Evolutionary conservation across 495 filamentous ascomycete genomes (phyloP), one percentile per base, ranked within the genome.

Genomic region (Xylaria cubensis): DNA sequence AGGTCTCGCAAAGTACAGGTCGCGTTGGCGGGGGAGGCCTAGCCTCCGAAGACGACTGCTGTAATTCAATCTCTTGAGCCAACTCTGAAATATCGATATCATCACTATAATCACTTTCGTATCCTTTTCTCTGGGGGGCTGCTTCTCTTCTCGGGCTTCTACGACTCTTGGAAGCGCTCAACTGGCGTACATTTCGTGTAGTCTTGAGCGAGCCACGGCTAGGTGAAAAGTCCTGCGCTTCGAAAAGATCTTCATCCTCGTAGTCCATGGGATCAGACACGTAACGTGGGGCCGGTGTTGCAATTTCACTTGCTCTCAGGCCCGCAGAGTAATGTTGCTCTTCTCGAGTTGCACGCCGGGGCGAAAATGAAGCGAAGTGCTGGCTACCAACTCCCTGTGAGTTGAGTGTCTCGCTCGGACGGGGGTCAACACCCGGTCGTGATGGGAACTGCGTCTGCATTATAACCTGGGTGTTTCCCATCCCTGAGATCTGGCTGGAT

Each of bases 21-120:
- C 81, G 82, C 13, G 73, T 39, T 5, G 68, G 19, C n/a, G 64
- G 76, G 24, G 26, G 24, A 17, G 53, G 69, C 32, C 46, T 68
- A 19, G 73, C 71, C 29, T 82, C 78, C 10, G 78, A 69, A 1
- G 76, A 67, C 36, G 82, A 73, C 21, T 83, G 79, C 41, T 79
- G 82, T 67, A 85, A 80, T 65, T 92, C 88, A 42, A 91, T 77
- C 74, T 87, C 82, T 42, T 88, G 83, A 5, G 88, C 88, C 63
- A 86, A 83, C 66, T 91, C 89, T 19, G 92, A 81, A 82, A 94
- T 88, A 7, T 92, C 91, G 24, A 91, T 91, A 67, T 93, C 92
- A 73, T 91, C 91, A 36, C 84, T 87, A 72, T 87, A 88, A 69
- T 90, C 86, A 48, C 89, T 90, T 75, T 90, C 91, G 21, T 92